Evolutionary conservation across 106 monocot species (phyloP).

Genomic region (Dendrobium officinale): DNA sequence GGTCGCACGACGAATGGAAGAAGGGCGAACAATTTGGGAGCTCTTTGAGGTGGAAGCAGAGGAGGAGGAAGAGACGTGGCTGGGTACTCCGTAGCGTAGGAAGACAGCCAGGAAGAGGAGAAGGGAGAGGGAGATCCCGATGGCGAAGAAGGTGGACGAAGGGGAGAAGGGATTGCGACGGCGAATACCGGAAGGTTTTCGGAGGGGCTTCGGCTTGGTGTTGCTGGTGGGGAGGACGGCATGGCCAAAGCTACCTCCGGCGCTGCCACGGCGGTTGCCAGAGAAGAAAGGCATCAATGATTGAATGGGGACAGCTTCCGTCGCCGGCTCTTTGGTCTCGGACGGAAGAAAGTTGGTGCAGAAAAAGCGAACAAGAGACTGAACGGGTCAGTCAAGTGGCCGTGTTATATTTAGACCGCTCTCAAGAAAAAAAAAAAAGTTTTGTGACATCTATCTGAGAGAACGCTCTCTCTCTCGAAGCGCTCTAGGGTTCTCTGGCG

Average conservation of each 20-base stretch:
- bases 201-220: conserved; percentile 12
- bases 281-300: conserved; percentile 9
- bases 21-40: conserved; percentile 18
- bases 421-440: too few species aligned
- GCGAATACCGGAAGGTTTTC: conserved; percentile 18
- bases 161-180: conserved; percentile 14
- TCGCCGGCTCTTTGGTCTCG: background rate
- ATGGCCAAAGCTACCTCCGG: conserved; percentile 17
- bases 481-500: too few species aligned
- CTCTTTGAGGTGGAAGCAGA: conserved; percentile 3
- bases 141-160: conserved; percentile 40
- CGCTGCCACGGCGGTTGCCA: conserved; percentile 52
- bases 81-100: conserved; percentile 43
- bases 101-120: conserved; percentile 47
- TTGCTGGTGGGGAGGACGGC: conserved; percentile 46
- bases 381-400: too few species aligned
- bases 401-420: too few species aligned
- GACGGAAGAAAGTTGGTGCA: too few species aligned
- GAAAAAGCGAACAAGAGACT: too few species aligned
- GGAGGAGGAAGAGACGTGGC: conserved; percentile 21
- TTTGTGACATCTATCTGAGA: too few species aligned
- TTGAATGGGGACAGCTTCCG: background rate
- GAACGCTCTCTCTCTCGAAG: too few species aligned
- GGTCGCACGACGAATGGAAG: conserved; percentile 21
- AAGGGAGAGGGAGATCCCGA: conserved; percentile 48